Base-by-base conservation (phyloP, 305 asterid genomes). In the Rubia peregrina region DNA sequence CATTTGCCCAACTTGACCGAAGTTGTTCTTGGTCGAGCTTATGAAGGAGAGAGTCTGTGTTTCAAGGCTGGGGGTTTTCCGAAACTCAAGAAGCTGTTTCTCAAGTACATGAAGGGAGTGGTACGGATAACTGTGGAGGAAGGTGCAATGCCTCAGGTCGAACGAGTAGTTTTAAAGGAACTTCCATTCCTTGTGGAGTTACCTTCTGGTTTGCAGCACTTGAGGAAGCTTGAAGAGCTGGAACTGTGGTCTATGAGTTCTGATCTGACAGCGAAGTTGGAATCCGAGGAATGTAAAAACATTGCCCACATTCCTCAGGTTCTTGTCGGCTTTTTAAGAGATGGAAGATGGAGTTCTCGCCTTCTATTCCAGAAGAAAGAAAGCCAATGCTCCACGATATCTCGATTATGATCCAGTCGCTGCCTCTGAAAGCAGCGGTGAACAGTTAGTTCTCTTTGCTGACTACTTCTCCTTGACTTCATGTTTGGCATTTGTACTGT, bases 151-250 rank as follows among this genome's bases (percentile, higher is more conserved):
- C 63, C 63, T 56, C 30, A 56, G 24, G 30, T 56, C 30, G 13
- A 56, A 56, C 61, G 61, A 56, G 5, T 56, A 56, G 61, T 56
- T 56, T 21, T 19, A 26, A 22, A 56, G n/a, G 24, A 56, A 19
- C 61, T 56, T 19, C 61, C 61, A 56, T 56, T 19, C 30, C 61
- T 56, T 9, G 36, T 7, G 62, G 62, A 21, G 62, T 21, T 56
- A 21, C 62, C 62, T 57, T 57, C 62, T 57, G 62, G 62, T 57
- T 19, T 57, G 30, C 33, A 57, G 16, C 62, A 57, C 62, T 57
- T 21, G 62, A 57, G 62, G 62, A 22, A 22, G 61, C 61, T 56
- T 56, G 13, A 56, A 56, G 61, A 56, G 14, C 61, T 56, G 33
- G 61, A 56, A 56, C 33, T 56, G 1, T 56, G 61, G 61, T 7